Conservation (phyloP, 352 stramenopile genomes). For the Phytophthora gonapodyides region DNA sequence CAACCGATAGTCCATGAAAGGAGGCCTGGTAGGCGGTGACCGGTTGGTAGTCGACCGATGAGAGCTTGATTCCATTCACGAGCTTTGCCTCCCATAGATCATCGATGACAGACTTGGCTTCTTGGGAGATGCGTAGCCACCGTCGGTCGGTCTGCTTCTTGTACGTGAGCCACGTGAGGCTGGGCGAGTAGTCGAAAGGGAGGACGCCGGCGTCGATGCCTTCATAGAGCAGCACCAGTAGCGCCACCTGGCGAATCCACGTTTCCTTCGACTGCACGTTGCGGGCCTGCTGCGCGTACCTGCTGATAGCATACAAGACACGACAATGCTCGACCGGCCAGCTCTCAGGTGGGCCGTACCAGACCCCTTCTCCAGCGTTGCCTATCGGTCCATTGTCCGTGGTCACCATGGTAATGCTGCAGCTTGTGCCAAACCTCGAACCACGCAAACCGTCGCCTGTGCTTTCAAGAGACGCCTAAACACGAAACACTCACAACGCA, state of each 20-base stretch:
- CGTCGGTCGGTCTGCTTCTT: conserved; percentile 69
- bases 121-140: conserved; percentile 94
- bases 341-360: conserved; percentile 55
- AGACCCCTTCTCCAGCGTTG: conserved; percentile 41
- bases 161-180: conserved; percentile 92
- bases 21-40: conserved; percentile 96
- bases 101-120: conserved; percentile 96
- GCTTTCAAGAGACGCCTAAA: conserved; percentile 25
- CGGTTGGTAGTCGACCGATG: conserved; percentile 92
- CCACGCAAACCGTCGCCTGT: conserved; percentile 21
- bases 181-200: conserved; percentile 96
- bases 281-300: conserved; percentile 91
- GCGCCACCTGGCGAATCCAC: conserved; percentile 95
- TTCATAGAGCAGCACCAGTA: conserved; percentile 97
- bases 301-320: conserved; percentile 94
- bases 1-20: conserved; percentile 85
- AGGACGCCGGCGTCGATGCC: conserved; percentile 94
- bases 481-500: conserved; percentile 16
- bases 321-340: conserved; percentile 94
- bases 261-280: conserved; percentile 87
- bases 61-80: conserved; percentile 95
- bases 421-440: background rate
- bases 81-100: conserved; percentile 95
- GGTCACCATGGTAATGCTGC: background rate
- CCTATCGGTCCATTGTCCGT: background rate